phyloP scores from a whole-genome alignment of 108 stramenopile species.

The Skeletonema menzelii region DNA sequence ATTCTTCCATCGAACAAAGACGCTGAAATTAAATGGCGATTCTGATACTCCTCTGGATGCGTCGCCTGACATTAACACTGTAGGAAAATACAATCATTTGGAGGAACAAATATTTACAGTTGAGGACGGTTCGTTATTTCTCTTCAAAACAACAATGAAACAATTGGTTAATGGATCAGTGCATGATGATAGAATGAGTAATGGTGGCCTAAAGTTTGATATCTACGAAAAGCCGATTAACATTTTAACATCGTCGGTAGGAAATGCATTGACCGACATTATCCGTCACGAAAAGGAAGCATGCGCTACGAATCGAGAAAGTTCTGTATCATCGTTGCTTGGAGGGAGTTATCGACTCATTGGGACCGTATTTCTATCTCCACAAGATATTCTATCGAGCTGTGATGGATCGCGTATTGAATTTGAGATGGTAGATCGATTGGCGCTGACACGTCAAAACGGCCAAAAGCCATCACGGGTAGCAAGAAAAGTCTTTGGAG shows the following conservation, averaged over 20 bases:
- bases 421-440: conserved; percentile 44
- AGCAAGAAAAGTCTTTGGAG: conserved; percentile 11
- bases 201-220: conserved; percentile 41
- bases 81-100: neutral
- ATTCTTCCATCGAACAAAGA: conserved; percentile 33
- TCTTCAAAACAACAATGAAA: conserved; percentile 34
- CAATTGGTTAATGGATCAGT: conserved; percentile 22
- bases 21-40: conserved; percentile 4
- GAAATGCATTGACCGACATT: conserved; percentile 7
- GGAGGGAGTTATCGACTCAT: conserved; percentile 33
- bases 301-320: conserved; percentile 15
- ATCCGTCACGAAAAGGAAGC: conserved; percentile 25
- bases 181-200: neutral
- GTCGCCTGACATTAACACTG: neutral
- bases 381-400: conserved; percentile 42
- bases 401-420: conserved; percentile 65
- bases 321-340: neutral
- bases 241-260: conserved; percentile 17
- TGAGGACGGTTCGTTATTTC: conserved; percentile 30
- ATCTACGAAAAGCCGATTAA: conserved; percentile 37
- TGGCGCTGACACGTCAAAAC: conserved; percentile 7
- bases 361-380: conserved; percentile 49
- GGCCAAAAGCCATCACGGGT: neutral
- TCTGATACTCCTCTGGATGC: neutral
- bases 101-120: conserved; percentile 35